Evolutionary conservation across 2,329 filamentous ascomycete genomes (phyloP).

Genomic region (Capronia coronata): DNA sequence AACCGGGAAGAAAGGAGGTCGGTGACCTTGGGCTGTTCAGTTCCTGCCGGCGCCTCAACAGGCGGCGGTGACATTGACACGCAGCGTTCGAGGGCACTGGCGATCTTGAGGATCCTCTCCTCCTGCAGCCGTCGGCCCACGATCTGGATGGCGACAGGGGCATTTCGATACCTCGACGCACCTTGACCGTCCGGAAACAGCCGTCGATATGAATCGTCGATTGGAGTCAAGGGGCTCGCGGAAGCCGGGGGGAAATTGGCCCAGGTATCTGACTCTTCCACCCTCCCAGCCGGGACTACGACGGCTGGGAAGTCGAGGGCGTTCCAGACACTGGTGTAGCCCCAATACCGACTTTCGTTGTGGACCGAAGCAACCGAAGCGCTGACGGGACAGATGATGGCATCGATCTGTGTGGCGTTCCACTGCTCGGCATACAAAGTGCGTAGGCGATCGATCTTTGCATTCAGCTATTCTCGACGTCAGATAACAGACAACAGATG

Average conservation of each 20-base stretch:
- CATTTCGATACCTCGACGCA: conserved; percentile 43
- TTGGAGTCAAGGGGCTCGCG: conserved; percentile 11
- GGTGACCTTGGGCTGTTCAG: background rate
- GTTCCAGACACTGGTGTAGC: conserved; percentile 63
- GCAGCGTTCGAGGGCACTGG: background rate
- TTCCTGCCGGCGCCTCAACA: no score
- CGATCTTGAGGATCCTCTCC: conserved; percentile 38
- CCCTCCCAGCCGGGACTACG: conserved; percentile 52
- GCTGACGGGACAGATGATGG: conserved; percentile 44
- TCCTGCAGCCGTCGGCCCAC: conserved; percentile 50
- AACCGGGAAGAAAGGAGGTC: background rate
- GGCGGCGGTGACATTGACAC: background rate
- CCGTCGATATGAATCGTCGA: conserved; percentile 44
- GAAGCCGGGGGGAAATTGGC: conserved; percentile 32
- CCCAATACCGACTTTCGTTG: conserved; percentile 53
- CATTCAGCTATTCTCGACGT: conserved; percentile 28
- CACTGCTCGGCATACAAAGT: conserved; percentile 42
- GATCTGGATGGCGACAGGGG: conserved; percentile 49
- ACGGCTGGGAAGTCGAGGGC: conserved; percentile 59
- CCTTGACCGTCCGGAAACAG: conserved; percentile 28
- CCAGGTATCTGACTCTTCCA: conserved; percentile 33
- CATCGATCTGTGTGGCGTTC: conserved; percentile 48
- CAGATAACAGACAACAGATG: no score
- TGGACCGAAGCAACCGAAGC: conserved; percentile 38
- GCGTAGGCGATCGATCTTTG: conserved; percentile 29